Conservation (phyloP, 768 basidiomycete species). For the Tricholoma bakamatsutake region DNA sequence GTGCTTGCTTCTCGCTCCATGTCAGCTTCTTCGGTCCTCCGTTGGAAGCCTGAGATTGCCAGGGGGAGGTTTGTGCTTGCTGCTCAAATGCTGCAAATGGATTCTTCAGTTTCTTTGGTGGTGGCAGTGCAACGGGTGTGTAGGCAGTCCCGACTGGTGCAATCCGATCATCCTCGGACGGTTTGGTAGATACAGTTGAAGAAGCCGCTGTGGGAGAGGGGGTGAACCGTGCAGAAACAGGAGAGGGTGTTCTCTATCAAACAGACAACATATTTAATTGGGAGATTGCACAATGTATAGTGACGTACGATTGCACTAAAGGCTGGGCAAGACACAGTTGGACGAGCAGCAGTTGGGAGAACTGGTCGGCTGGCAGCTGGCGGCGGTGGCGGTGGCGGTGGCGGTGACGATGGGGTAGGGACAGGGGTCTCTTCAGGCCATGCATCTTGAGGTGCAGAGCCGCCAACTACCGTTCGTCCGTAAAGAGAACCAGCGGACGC, state of each 20-base stretch:
- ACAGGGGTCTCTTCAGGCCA: constrained; percentile 52
- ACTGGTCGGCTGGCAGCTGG: constrained; percentile 41
- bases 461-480: constrained; percentile 30
- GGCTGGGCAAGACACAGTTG: constrained; percentile 36
- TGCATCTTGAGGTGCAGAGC: constrained; percentile 45
- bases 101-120: constrained; percentile 85
- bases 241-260: constrained; percentile 6
- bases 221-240: constrained; percentile 15
- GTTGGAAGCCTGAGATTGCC: constrained; percentile 17
- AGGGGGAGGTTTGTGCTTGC: constrained; percentile 34
- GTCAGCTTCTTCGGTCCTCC: constrained; percentile 73
- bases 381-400: constrained; percentile 38
- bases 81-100: constrained; percentile 65
- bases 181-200: constrained; percentile 55
- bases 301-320: constrained; percentile 28
- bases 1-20: constrained; percentile 89
- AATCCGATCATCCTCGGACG: constrained; percentile 76
- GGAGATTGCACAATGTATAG: not conserved
- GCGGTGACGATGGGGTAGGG: constrained; percentile 18
- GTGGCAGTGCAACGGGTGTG: constrained; percentile 77
- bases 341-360: constrained; percentile 32
- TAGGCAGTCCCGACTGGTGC: constrained; percentile 84
- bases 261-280: not conserved
- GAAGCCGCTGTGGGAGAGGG: constrained; percentile 33
- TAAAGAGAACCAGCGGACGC: constrained; percentile 38